Conservation (phyloP, 768 basidiomycete species). For the Lactarius hatsudake region DNA sequence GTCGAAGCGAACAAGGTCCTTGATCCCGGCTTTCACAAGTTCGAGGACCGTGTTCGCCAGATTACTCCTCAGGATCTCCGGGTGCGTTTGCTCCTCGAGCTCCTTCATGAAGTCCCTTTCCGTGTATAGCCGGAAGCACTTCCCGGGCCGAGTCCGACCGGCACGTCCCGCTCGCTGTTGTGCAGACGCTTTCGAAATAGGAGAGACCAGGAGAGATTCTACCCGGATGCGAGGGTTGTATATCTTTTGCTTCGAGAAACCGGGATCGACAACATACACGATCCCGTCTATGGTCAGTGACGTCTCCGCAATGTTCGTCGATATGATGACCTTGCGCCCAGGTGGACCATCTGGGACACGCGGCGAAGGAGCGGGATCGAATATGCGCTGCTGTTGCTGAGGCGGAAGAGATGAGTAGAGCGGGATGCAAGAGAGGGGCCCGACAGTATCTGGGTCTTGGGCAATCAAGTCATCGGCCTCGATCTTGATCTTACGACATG, state of each 20-base stretch:
- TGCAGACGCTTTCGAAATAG: conserved; percentile 95
- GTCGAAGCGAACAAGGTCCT: conserved; percentile 87
- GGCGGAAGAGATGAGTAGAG: conserved; percentile 95
- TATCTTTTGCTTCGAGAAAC: conserved; percentile 97
- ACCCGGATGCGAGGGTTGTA: conserved; percentile 98
- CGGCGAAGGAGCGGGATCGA: conserved; percentile 78
- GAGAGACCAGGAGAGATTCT: conserved; percentile 88
- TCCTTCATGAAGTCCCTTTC: conserved; percentile 96
- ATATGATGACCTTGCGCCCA: conserved; percentile 91
- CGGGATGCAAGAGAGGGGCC: conserved; percentile 86
- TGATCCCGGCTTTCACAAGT: conserved; percentile 90
- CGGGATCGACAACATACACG: conserved; percentile 98
- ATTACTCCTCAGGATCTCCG: conserved; percentile 93
- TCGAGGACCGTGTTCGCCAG: conserved; percentile 91
- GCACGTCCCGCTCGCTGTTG: conserved; percentile 96
- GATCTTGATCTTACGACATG: conserved; percentile 87
- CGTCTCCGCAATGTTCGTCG: conserved; percentile 98
- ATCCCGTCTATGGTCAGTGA: conserved; percentile 98
- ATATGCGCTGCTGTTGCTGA: conserved; percentile 93
- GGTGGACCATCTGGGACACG: conserved; percentile 64
- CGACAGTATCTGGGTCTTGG: conserved; percentile 69
- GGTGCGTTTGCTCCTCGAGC: conserved; percentile 95
- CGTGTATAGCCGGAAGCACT: conserved; percentile 95
- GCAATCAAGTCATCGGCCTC: conserved; percentile 84
- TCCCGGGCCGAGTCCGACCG: conserved; percentile 92